Base-by-base conservation (phyloP, 768 basidiomycete genomes). In the Psilocybe azurescens region DNA sequence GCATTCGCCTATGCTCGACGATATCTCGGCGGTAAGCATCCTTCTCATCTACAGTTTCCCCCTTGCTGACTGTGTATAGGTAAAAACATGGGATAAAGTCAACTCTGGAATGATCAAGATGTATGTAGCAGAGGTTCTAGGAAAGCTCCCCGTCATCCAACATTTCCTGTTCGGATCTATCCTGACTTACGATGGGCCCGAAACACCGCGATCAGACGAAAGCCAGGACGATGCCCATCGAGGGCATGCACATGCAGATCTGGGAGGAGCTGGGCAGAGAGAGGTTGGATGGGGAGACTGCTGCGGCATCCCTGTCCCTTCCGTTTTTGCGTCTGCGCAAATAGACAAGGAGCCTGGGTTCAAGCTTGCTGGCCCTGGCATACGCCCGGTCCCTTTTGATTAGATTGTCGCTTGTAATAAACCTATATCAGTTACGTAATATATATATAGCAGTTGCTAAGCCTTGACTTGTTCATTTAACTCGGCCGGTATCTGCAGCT, bases 1-100 rank as follows among this genome's bases (percentile, higher is more conserved):
- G 97, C 97, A 99, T 77, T 97, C 95, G 0, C 97, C 97, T 1
- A 99, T 99, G 97, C 85, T 99, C 6, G 94, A 98, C 73, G 97
- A 99, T 70, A 99, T 99, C 58, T 96, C 95, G 1, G 94, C 90
- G 0, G 95, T 80, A 65, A 33, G 72, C 69, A 18, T 77, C 11
- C 5, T 14, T 63, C 58, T 56, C 53, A 29, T 29, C 44, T 13
- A 16, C 28, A 46, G 52, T 29, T 10, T 56, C 49, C 11, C 47
- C 54, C 44, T n/a, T 2, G n/a, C 53, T 8, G 44, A 39, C 36
- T 16, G 49, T 20, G 11, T 58, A 24, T 80, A 89, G 89, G 79
- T 94, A 3, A 94, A 92, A 75, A 89, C 92, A 9, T 99, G 97
- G 97, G 92, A 94, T 69, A 99, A 97, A 74, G 94, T 98, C 66